Conservation (phyloP, 83 land plant species). For the Diphasiastrum complanatum region DNA sequence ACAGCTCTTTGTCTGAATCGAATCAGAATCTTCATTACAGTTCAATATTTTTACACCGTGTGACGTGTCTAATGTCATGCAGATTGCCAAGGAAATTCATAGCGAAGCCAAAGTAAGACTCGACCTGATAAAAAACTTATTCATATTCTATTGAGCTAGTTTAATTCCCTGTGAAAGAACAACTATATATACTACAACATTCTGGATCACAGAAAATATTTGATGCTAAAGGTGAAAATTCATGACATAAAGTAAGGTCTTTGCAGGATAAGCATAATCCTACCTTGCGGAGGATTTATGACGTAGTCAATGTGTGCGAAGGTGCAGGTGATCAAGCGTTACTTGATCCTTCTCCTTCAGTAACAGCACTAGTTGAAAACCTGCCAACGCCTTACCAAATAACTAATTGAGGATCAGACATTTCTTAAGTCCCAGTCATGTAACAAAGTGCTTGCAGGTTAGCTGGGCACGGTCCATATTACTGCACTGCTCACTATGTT, state of each 20-base stretch:
- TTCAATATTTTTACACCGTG: neutral
- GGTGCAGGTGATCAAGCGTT: conserved; percentile 20
- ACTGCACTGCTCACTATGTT: too few relatives aligned
- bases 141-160: too few relatives aligned
- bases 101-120: conserved; percentile 14
- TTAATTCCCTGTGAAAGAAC: neutral
- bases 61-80: neutral
- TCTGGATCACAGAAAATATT: too few relatives aligned
- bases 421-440: too few relatives aligned
- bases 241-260: neutral
- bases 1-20: neutral
- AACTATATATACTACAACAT: neutral
- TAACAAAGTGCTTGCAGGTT: too few relatives aligned
- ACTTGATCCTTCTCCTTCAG: too few relatives aligned
- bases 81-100: conserved; percentile 21
- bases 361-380: too few relatives aligned
- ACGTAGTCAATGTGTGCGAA: conserved; percentile 23
- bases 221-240: neutral
- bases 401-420: too few relatives aligned
- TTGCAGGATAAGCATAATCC: conserved; percentile 21
- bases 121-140: too few relatives aligned
- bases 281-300: conserved; percentile 18
- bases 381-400: too few relatives aligned
- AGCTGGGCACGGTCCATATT: too few relatives aligned
- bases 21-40: neutral